Base-by-base conservation (phyloP, 129 eudicot genomes). In the Helianthus tuberosus region DNA sequence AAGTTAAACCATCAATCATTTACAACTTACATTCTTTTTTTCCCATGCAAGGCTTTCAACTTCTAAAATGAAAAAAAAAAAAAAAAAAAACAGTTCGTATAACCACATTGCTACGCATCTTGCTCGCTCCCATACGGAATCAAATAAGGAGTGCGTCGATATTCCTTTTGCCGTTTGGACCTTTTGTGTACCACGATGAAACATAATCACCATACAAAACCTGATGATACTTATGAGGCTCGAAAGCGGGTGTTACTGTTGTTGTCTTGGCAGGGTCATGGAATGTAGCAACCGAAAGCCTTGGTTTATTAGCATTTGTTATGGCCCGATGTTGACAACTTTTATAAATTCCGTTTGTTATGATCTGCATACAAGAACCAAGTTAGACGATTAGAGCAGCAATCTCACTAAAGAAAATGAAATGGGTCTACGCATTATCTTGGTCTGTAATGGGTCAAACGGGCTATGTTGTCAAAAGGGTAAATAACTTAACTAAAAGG, bases 151-250 rank as follows among this genome's bases (percentile, higher is more conserved):
- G 92, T 15, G 90, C 94, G 69, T 91, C 99, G 8, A 95, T 53
- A 39, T 95, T 95, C 46, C 97, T 88, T 75, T 87, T 95, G n/a
- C 99, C 99, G 65, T 91, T 96, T 3, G 99, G 99, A n/a, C 99
- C 99, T 64, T 91, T 95, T 0, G 99, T 79, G 81, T 95, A 95
- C 97, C 99, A 95, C 12, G 96, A 91, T 3, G 86, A 72, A 25
- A 91, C 91, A 84, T 91, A 86, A 69, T 91, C 99, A 10, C 94
- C 99, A 72, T 95, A 95, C 23, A 79, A 62, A 64, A 89, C 96
- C 20, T 73, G 77, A 25, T 74, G 85, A 76, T 95, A 95, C 38
- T 38, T 73, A 17, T 89, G 90, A 20, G 89, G 97, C 49, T 89
- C 65, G 12, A 87, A 73, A 48, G 86, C 92, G 29, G 99, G 97